These are phyloP conservation scores for Ceratocystis huliohia DNA, from an alignment of 2,329 filamentous ascomycete genomes.

Conservation along the genomic window DNA sequence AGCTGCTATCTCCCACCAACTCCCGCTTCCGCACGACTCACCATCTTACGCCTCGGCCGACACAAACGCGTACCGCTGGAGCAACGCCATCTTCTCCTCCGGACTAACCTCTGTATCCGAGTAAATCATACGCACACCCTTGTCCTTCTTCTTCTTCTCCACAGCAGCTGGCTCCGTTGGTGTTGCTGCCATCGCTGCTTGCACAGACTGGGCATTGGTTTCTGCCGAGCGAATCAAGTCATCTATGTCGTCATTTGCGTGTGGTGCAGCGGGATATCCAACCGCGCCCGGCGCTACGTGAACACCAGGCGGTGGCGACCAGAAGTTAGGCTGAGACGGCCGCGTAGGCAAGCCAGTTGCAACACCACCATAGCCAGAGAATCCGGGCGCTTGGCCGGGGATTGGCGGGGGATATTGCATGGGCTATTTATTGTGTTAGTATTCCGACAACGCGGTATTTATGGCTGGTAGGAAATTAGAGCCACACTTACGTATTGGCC, in stretches of 20 bases:
- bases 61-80: conserved; percentile 59
- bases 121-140: conserved; percentile 64
- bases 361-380: conserved; percentile 23
- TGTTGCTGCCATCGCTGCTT: conserved; percentile 27
- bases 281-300: conserved; percentile 24
- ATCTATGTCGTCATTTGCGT: conserved; percentile 48
- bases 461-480: neutral
- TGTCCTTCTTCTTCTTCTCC: conserved; percentile 53
- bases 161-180: conserved; percentile 28
- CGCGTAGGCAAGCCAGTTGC: conserved; percentile 35
- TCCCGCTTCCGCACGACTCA: neutral
- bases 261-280: conserved; percentile 24
- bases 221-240: conserved; percentile 53
- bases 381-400: conserved; percentile 23
- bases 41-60: conserved; percentile 26
- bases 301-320: conserved; percentile 9
- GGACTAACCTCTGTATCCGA: conserved; percentile 67
- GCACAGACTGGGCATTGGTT: conserved; percentile 38
- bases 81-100: conserved; percentile 75
- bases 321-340: conserved; percentile 25
- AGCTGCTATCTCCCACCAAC: neutral
- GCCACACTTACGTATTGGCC: conserved; percentile 16
- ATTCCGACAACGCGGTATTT: neutral
- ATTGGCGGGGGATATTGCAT: conserved; percentile 22
- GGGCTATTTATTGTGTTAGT: conserved; percentile 18